Evolutionary conservation across 1,284 basidiomycete genomes (phyloP), one percentile per base, ranked within the genome.

Genomic region (Cerrena zonata): DNA sequence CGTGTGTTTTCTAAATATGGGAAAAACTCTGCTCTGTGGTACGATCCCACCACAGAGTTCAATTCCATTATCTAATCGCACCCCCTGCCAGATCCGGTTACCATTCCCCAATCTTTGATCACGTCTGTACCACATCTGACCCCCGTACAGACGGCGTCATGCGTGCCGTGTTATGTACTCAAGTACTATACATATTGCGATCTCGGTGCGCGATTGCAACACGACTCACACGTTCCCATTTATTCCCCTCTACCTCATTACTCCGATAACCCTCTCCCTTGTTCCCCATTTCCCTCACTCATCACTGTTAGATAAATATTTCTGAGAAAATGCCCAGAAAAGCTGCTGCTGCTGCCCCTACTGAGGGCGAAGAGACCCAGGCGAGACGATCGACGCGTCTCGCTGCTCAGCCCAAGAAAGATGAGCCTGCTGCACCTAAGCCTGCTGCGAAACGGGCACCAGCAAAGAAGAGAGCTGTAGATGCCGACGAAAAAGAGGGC

Each of bases 371-470:
- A 27, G 25, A 45, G 19, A 11, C 15, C 12, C 51, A 55, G 24
- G 53, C 61, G n/a, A 57, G 64, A 49, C 50, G 62, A 44, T 65
- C 63, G 15, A 53, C 65, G 19, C 57, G 65, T n/a, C 60, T 64
- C 40, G 64, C 65, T 38, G 55, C 63, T 11, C 65, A 65, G 54
- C 65, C 65, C 10, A 64, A 65, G 55, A 52, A 51, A 3, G 23
- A 48, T 19, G 54, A 47, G 19, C 52, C 53, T 47, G 54, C 58
- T 48, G 27, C 50, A 1, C 49, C 51, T 18, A 61, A 60, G 50
- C 59, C 60, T 41, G 55, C 56, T 26, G 56, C 56, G 10, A 49
- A 49, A 49, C 55, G 34, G 54, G 56, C 51, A 26, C 58, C 52
- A 18, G 22, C 47, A 21, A 60, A 59, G 52, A 66, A 66, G 56